phyloP scores from a whole-genome alignment of 306 rosid genomes.

The Rosa multiflora region DNA sequence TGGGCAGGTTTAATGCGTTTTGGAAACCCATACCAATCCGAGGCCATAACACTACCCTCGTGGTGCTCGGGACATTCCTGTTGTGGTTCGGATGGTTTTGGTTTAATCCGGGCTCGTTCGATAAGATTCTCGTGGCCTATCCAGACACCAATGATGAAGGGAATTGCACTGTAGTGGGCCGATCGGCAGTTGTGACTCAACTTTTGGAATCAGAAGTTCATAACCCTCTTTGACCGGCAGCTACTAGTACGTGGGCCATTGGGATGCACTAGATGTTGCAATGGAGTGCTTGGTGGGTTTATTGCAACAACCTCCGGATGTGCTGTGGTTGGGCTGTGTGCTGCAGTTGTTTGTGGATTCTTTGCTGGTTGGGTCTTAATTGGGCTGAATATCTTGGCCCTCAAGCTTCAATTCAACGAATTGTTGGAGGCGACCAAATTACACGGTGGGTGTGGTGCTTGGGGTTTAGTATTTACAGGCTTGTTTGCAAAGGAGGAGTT shows the following conservation, averaged over 20 bases:
- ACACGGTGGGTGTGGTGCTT: constrained; percentile 72
- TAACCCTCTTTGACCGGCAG: constrained; percentile 51
- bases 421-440: constrained; percentile 74
- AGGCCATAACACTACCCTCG: constrained; percentile 67
- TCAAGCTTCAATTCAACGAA: constrained; percentile 58
- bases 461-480: constrained; percentile 79
- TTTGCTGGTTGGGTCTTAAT: constrained; percentile 61
- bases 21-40: constrained; percentile 46
- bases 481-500: constrained; percentile 68
- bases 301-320: constrained; percentile 77
- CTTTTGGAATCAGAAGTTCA: constrained; percentile 28
- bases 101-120: constrained; percentile 64
- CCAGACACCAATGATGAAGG: constrained; percentile 34
- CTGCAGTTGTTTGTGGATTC: constrained; percentile 64
- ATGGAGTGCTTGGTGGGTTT: constrained; percentile 76
- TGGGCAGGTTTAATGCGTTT: constrained; percentile 50
- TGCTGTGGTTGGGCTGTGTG: constrained; percentile 78
- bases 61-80: constrained; percentile 61
- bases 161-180: constrained; percentile 57
- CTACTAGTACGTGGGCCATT: constrained; percentile 48
- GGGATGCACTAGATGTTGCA: constrained; percentile 73
- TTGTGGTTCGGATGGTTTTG: constrained; percentile 88
- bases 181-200: constrained; percentile 59
- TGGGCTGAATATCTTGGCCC: constrained; percentile 58
- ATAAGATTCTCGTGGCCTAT: constrained; percentile 49